Conservation (phyloP, 345 rosid species). For the Trapa incisa region DNA sequence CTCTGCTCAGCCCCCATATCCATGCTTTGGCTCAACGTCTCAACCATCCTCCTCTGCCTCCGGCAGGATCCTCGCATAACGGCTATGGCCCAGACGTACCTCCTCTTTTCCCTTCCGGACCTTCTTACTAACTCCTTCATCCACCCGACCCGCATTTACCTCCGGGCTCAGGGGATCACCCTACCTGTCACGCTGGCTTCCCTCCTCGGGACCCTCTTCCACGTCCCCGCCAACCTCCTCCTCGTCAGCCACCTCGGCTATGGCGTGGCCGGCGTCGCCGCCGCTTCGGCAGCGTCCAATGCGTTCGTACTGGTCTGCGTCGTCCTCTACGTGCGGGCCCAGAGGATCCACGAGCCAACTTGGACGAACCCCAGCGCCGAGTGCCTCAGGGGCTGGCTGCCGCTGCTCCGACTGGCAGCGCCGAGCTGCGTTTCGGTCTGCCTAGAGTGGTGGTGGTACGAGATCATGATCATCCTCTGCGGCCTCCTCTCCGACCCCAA, state of each 20-base stretch:
- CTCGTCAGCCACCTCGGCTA: conserved; percentile 44
- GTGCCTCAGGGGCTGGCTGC: conserved; percentile 69
- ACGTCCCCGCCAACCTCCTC: conserved; percentile 50
- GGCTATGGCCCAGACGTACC: conserved; percentile 48
- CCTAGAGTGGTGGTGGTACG: conserved; percentile 93
- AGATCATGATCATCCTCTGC: conserved; percentile 80
- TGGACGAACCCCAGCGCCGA: conserved; percentile 66
- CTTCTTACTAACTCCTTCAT: conserved; percentile 68
- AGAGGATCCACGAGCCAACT: conserved; percentile 53
- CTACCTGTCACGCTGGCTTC: conserved; percentile 72
- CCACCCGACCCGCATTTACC: conserved; percentile 96
- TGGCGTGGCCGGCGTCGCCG: conserved; percentile 71
- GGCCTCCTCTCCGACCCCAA: conserved; percentile 58
- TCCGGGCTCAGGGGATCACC: conserved; percentile 88
- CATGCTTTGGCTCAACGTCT: conserved; percentile 60
- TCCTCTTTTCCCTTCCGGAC: conserved; percentile 75
- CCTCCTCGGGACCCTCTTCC: conserved; percentile 53
- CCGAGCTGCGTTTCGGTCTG: conserved; percentile 95
- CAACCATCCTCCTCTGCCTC: conserved; percentile 44
- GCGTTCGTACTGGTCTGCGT: conserved; percentile 38
- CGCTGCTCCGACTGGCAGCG: conserved; percentile 58
- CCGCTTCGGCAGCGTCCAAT: conserved; percentile 61
- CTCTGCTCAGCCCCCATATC: conserved; percentile 62
- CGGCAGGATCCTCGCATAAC: conserved; percentile 64
- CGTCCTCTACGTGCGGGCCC: conserved; percentile 39